Percentiles rank a stretch among this genome's conserved stretches.
These are phyloP conservation scores for Daedaleopsis nitida DNA, from an alignment of 768 basidiomycete species.

Conservation along the genomic window DNA sequence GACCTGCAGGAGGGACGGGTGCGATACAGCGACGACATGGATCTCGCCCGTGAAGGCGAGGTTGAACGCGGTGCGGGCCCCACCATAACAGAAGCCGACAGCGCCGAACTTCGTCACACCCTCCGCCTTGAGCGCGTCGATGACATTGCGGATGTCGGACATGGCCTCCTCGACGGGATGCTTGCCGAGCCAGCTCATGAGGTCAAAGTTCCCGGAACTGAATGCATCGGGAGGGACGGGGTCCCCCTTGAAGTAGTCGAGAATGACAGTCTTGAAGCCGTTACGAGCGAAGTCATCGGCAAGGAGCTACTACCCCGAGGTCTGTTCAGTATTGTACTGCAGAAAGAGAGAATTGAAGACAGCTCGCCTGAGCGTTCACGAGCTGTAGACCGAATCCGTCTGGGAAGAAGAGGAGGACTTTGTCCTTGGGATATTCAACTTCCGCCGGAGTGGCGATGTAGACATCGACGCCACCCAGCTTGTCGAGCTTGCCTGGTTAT, in stretches of 20 bases:
- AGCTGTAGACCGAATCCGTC: constrained; percentile 36
- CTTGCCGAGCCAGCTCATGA: constrained; percentile 35
- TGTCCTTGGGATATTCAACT: constrained; percentile 40
- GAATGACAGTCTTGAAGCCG: constrained; percentile 39
- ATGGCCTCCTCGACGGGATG: constrained; percentile 30
- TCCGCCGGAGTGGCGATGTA: constrained; percentile 45
- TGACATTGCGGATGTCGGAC: constrained; percentile 55
- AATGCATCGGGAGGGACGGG: constrained; percentile 28
- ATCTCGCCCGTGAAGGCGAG: constrained; percentile 58
- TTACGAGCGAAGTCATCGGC: constrained; percentile 46
- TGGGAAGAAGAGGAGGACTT: constrained; percentile 40
- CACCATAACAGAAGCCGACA: constrained; percentile 73
- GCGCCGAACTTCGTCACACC: constrained; percentile 63
- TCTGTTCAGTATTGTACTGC: not conserved
- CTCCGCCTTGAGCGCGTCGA: constrained; percentile 54
- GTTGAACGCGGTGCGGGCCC: constrained; percentile 61
- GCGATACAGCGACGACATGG: constrained; percentile 50
- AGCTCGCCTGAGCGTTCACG: constrained; percentile 31
- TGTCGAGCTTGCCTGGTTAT: constrained; percentile 33
- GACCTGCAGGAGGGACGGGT: constrained; percentile 61
- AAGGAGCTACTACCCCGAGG: constrained; percentile 40
- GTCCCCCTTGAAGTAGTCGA: constrained; percentile 43
- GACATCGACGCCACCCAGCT: constrained; percentile 38
- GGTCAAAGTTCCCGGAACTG: constrained; percentile 28
- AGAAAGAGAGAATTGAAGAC: not conserved